phyloP scores from a whole-genome alignment of 1,139 yeast species.

The Yarrowia galli region DNA sequence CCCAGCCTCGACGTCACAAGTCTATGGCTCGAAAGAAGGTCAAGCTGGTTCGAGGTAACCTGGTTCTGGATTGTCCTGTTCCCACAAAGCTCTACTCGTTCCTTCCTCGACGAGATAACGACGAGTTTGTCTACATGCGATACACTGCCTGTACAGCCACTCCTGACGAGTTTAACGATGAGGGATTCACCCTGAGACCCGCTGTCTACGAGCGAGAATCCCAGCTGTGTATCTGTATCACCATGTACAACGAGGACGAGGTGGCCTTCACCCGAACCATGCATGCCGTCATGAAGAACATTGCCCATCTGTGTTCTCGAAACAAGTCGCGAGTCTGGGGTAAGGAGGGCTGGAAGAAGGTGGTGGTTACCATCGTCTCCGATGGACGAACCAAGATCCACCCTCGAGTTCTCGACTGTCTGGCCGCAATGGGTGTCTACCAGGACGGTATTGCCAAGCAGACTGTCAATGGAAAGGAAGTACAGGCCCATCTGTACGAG shows the following conservation, averaged over 20 bases:
- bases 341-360: conserved; percentile 92
- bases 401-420: conserved; percentile 79
- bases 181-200: conserved; percentile 85
- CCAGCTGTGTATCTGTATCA: conserved; percentile 85
- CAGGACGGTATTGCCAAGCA: conserved; percentile 97
- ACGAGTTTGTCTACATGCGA: conserved; percentile 93
- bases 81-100: conserved; percentile 85
- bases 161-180: conserved; percentile 79
- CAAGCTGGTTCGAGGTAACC: conserved; percentile 73
- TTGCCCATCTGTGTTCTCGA: conserved; percentile 84
- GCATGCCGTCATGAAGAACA: conserved; percentile 91
- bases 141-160: conserved; percentile 93
- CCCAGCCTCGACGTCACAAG: conserved; percentile 67
- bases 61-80: conserved; percentile 90
- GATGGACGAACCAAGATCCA: conserved; percentile 92
- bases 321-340: conserved; percentile 90
- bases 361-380: conserved; percentile 86
- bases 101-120: conserved; percentile 81
- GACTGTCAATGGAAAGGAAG: conserved; percentile 86
- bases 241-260: conserved; percentile 97
- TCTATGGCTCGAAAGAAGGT: conserved; percentile 67
- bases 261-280: conserved; percentile 85
- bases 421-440: conserved; percentile 93
- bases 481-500: conserved; percentile 91
- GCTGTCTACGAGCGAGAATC: conserved; percentile 86